Percentiles rank a stretch among this genome's conserved stretches.
These are phyloP conservation scores for Podospora bellae-mahoneyi DNA, from an alignment of 495 filamentous ascomycete genomes.

Conservation along the genomic window DNA sequence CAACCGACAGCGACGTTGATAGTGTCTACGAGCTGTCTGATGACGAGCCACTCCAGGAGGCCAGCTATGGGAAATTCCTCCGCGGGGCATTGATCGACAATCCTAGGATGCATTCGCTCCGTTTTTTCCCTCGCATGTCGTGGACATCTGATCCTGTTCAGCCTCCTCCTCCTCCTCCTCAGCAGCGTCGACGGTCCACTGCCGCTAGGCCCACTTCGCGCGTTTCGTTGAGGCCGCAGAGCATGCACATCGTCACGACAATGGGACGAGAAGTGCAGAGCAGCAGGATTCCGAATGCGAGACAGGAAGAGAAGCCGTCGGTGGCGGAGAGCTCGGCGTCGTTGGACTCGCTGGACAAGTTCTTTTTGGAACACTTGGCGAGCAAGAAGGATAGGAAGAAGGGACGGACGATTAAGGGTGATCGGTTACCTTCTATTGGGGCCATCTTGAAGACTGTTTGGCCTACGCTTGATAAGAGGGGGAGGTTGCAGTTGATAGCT, in stretches of 20 bases:
- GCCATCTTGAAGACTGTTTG: slow-evolving; percentile 71
- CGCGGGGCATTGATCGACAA: slow-evolving; percentile 17
- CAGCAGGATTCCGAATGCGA: slow-evolving; percentile 17
- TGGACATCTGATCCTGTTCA: neutral
- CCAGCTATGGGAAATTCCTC: slow-evolving; percentile 18
- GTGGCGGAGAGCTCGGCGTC: slow-evolving; percentile 10
- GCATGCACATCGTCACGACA: slow-evolving; percentile 23
- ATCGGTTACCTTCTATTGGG: slow-evolving; percentile 41
- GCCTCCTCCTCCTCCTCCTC: neutral
- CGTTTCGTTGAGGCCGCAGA: neutral
- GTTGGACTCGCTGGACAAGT: slow-evolving; percentile 28
- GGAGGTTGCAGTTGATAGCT: slow-evolving; percentile 54
- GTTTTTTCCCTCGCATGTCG: slow-evolving; percentile 23
- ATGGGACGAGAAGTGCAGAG: slow-evolving; percentile 23
- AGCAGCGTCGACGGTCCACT: neutral
- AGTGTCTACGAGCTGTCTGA: neutral
- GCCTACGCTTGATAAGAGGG: slow-evolving; percentile 54
- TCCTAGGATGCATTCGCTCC: slow-evolving; percentile 9
- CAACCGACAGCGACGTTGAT: slow-evolving; percentile 3
- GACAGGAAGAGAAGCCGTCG: slow-evolving; percentile 4
- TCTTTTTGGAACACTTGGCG: slow-evolving; percentile 30
- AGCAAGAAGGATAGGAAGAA: slow-evolving; percentile 24
- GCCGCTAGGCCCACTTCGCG: neutral
- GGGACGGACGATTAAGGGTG: slow-evolving; percentile 5
- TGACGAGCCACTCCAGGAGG: slow-evolving; percentile 13